These are phyloP conservation scores for Skeletonema marinoi DNA, from an alignment of 108 stramenopile genomes.

Conservation along the genomic window DNA sequence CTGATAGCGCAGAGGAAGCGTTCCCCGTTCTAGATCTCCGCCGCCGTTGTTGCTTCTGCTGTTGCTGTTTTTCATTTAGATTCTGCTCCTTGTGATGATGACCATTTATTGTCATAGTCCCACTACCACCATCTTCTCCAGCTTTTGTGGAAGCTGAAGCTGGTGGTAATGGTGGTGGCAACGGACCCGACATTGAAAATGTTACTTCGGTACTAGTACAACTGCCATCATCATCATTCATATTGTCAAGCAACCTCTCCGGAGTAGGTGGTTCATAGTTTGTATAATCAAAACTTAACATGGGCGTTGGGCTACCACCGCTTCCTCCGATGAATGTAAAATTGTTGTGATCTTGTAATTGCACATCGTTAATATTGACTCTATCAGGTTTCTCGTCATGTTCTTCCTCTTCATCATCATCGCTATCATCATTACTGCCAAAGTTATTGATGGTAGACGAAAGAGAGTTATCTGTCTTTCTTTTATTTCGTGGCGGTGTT, in stretches of 20 bases:
- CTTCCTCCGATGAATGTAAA: slow-evolving; percentile 1
- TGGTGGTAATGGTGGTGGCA: background rate
- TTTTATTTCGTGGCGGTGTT: background rate
- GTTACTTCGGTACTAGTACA: background rate
- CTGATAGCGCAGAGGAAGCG: slow-evolving; percentile 47
- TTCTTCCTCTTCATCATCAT: background rate
- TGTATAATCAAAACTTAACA: slow-evolving; percentile 45
- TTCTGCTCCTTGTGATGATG: background rate
- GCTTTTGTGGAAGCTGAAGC: background rate
- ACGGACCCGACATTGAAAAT: background rate
- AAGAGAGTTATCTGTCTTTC: background rate
- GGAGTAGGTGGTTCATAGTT: slow-evolving; percentile 44
- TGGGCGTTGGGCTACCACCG: slow-evolving; percentile 32
- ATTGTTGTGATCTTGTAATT: background rate
- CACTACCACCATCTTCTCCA: background rate
- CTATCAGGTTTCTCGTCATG: background rate
- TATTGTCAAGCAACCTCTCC: slow-evolving; percentile 10
- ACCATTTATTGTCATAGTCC: background rate
- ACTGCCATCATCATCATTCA: background rate
- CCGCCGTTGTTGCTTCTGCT: background rate
- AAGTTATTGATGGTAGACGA: background rate
- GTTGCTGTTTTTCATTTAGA: background rate
- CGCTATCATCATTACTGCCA: background rate
- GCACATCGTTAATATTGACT: background rate
- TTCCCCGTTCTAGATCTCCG: background rate